Base-by-base conservation (phyloP, 164 flowering plant species). In the Piper longum region DNA sequence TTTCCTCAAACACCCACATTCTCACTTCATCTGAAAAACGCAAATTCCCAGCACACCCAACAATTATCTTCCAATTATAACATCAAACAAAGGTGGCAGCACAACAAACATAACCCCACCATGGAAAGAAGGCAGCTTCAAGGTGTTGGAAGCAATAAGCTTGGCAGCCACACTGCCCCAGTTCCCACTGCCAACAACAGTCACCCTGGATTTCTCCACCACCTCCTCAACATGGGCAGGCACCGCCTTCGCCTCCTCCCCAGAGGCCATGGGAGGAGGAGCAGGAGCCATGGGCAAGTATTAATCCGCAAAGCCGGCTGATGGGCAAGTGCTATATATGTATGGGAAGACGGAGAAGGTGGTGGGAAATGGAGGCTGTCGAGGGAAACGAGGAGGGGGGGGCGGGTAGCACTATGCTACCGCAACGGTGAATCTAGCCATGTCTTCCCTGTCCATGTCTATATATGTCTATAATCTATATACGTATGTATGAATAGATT, bases 1-100 rank as follows among this genome's bases (percentile, higher is more conserved):
- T 80, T 75, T 93, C 98, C 76, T 90, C 98, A 68, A 64, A 88
- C 16, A 93, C 97, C 98, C 98, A 93, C 97, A 93, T 90, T 79
- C 85, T 81, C 67, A 93, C 98, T 80, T 93, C 96, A 83, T 88
- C 98, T 93, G 81, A 26, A 26, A 41, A 18, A 51, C 4, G 18
- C 42, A n/a, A 16, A 42, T 12, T 59, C 11, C 43, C 7, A 16
- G n/a, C 6, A 44, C 54, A 14, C n/a, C 41, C 26, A 40, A 9
- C 11, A 44, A 44, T 44, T 44, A 44, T 5, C 48, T 44, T 44
- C 48, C 6, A 44, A 44, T 5, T 48, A 12, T 48, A 48, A 48
- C 14, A 8, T 8, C 3, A 48, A 48, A 48, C 8, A 48, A 48
- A 48, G 12, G 17, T 45, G 13, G 56, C 5, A 3, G 17, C 19